Conservation (phyloP, 768 basidiomycete genomes). For the Ramaria rubella region DNA sequence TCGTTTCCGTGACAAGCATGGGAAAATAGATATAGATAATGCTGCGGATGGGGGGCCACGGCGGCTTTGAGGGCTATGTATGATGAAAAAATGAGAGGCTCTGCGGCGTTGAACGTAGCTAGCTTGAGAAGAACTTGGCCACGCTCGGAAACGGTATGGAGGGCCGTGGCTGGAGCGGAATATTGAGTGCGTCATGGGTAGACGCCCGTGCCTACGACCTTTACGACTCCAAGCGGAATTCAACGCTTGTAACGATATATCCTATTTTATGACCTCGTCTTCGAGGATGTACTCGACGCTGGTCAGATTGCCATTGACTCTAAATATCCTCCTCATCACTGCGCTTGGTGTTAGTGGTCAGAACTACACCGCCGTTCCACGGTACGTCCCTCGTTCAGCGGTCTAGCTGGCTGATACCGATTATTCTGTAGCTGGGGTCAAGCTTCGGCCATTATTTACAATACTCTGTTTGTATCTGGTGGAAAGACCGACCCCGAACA, state of each 20-base stretch:
- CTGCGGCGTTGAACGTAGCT: no score
- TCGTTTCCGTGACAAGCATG: no score
- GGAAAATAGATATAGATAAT: no score
- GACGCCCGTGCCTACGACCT: background rate
- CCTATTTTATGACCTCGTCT: background rate
- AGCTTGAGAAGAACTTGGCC: no score
- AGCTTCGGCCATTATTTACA: constrained; percentile 50
- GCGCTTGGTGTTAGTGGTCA: background rate
- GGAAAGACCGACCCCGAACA: constrained; percentile 73
- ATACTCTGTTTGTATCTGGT: constrained; percentile 66
- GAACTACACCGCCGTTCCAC: background rate
- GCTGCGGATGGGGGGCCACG: no score
- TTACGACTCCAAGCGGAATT: background rate
- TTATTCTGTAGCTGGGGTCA: constrained; percentile 73
- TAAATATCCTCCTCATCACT: background rate
- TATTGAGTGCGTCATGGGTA: background rate
- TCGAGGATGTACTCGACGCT: background rate
- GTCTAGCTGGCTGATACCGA: background rate
- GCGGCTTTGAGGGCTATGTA: no score
- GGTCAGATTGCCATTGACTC: background rate
- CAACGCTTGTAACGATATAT: background rate
- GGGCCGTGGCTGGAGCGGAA: background rate
- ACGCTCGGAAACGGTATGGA: no score
- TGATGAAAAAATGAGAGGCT: no score
- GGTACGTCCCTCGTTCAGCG: background rate